phyloP scores from a whole-genome alignment of 2,329 filamentous ascomycete species.

The Botrytis fragariae region DNA sequence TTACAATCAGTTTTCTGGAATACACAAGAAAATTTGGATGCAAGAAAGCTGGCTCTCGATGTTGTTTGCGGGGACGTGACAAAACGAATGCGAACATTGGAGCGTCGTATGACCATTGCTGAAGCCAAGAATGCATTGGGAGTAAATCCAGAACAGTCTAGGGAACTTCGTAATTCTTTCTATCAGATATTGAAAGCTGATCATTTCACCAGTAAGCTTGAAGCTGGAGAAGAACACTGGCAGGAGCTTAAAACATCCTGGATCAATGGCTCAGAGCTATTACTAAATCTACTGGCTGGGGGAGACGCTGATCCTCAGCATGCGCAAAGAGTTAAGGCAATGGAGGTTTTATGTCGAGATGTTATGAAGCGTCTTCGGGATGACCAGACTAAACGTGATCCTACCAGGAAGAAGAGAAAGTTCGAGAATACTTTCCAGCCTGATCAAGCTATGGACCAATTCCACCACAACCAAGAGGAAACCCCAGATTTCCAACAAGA shows the following conservation, averaged over 20 bases:
- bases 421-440: constrained; percentile 31
- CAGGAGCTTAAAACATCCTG: constrained; percentile 65
- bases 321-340: constrained; percentile 56
- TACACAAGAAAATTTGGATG: constrained; percentile 56
- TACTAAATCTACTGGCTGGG: constrained; percentile 53
- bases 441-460: constrained; percentile 30
- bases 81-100: constrained; percentile 68
- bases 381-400: constrained; percentile 57
- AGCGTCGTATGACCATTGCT: constrained; percentile 66
- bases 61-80: constrained; percentile 79
- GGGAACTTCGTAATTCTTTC: constrained; percentile 64
- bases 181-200: constrained; percentile 63
- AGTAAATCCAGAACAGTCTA: constrained; percentile 65
- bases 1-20: constrained; percentile 61
- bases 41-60: constrained; percentile 69
- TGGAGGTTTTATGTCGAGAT: constrained; percentile 71
- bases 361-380: constrained; percentile 75
- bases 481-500: constrained; percentile 31
- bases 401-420: constrained; percentile 44
- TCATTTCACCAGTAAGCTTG: constrained; percentile 70
- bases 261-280: constrained; percentile 56
- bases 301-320: constrained; percentile 53
- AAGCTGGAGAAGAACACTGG: constrained; percentile 71
- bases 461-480: constrained; percentile 28
- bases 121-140: constrained; percentile 72